These are phyloP conservation scores for Sporothrix phasma DNA, from an alignment of 2,329 filamentous ascomycete genomes.

Conservation along the genomic window DNA sequence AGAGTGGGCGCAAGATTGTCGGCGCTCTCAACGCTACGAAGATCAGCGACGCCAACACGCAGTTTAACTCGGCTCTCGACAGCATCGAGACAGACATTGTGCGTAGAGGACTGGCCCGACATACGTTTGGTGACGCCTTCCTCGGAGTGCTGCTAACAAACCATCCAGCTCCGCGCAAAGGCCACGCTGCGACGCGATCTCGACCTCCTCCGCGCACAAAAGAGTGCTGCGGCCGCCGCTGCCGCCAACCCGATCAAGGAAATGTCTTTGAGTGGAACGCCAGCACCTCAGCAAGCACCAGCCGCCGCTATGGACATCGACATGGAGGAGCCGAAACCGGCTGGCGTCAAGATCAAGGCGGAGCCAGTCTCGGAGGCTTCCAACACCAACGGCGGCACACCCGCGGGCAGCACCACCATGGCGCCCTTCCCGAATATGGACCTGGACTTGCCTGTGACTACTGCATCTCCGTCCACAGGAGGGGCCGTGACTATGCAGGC, in stretches of 20 bases:
- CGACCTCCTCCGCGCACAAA: constrained; percentile 29
- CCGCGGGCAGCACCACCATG: constrained; percentile 22
- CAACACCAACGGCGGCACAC: background rate
- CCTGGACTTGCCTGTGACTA: constrained; percentile 29
- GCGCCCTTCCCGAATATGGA: constrained; percentile 50
- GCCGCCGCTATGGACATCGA: constrained; percentile 26
- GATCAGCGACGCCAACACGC: constrained; percentile 36
- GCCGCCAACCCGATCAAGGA: constrained; percentile 3
- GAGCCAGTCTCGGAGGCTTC: constrained; percentile 25
- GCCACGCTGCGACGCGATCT: constrained; percentile 46
- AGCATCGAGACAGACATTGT: constrained; percentile 50
- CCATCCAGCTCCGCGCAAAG: constrained; percentile 40
- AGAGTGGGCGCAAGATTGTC: constrained; percentile 34
- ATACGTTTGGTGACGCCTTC: background rate
- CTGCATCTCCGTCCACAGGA: background rate
- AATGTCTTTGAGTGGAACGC: constrained; percentile 2
- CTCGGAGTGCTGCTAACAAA: background rate
- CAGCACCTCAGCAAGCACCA: constrained; percentile 19
- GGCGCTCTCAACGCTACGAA: constrained; percentile 31
- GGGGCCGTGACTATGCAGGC: background rate
- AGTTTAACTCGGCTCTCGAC: constrained; percentile 45
- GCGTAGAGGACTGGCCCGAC: constrained; percentile 19
- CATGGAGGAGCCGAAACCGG: constrained; percentile 9
- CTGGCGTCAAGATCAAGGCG: constrained; percentile 25
- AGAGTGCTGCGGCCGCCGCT: constrained; percentile 21